Evolutionary conservation across 768 basidiomycete genomes (phyloP), one percentile per base, ranked within the genome.

Genomic region (Lentinula sp.): DNA sequence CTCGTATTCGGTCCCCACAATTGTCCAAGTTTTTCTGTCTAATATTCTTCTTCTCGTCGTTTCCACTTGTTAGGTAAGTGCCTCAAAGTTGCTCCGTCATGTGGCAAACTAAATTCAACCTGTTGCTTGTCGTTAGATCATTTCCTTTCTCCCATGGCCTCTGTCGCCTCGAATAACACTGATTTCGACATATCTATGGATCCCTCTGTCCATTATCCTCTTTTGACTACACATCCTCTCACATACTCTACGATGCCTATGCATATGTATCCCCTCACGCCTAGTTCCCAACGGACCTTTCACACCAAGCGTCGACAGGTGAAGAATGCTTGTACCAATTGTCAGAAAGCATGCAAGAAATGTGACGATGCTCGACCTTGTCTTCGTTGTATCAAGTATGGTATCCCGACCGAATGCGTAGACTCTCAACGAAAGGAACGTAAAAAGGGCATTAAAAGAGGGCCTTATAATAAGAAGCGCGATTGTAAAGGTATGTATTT

Each of bases 341-440:
- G 92, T 69, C 92, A 93, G 73, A 92, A 91, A 71, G 89, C 91
- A 2, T 93, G 90, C 80, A 93, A 93, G 79, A 92, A 93, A 72
- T 93, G 91, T 70, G 92, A 93, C 74, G 91, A 92, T 67, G 92
- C 89, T 66, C 83, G 94, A 64, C 94, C 94, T 63, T 97, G 95
- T 73, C 88, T 91, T 61, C 87, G 95, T 63, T 97, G 95, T 68
- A 87, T 93, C 69, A 93, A 91, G 76, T 95, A 95, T 66, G 93
- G 91, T 68, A 82, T 90, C 65, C 39, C 37, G 23, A 81, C 85
- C 52, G 88, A 89, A 69, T 97, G 95, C 70, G 78, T 92, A 65
- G 91, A 95, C 76, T 94, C 93, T 34, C 87, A 90, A 73, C 82
- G 94, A 71, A 96, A 95, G 78, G 93, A 96, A 75, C 83, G 93